Evolutionary conservation across 2,329 filamentous ascomycete genomes (phyloP), one percentile per base, ranked within the genome.

Genomic region (Hymenoscyphus fructigenus): DNA sequence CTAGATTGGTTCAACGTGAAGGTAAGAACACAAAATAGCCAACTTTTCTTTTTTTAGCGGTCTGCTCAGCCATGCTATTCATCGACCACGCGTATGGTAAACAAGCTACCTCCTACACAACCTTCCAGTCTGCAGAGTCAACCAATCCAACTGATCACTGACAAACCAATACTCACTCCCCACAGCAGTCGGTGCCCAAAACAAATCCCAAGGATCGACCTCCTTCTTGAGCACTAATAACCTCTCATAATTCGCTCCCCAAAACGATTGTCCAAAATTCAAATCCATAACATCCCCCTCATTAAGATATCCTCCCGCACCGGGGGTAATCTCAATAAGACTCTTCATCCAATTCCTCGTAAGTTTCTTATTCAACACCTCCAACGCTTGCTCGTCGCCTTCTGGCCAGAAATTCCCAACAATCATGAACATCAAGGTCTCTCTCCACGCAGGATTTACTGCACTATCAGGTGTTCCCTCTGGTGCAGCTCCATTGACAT

Each of bases 201-300:
- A 66, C 14, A 70, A 20, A 57, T 58, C 56, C 23, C 65, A 57
- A 10, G 66, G 65, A 60, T 71, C 69, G 7, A 53, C 60, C 57
- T 28, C 60, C 14, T 65, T 62, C 64, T 71, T 71, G 29, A 71
- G 67, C 9, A 32, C 29, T 23, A 63, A n/a, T 32, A 71, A 59
- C 20, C 60, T 59, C 17, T 41, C 34, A 61, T 71, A 71, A 58
- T 68, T 70, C 1, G 36, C 17, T 0, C 81, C 82, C 65, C 78
- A 84, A 68, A 83, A 83, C 5, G 72, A 73, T 10, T 76, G 29
- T 71, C 81, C 75, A 71, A 76, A 83, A 59, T 79, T 67, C 0
- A 74, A 74, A 71, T 82, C 75, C 44, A 73, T 73, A 60, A 80
- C 78, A 72, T 84, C 78, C 1, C 79, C 81, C 74, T 85, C 83